phyloP scores from a whole-genome alignment of 805 yeast genomes.

The Metschnikowia baotianmanensis region DNA sequence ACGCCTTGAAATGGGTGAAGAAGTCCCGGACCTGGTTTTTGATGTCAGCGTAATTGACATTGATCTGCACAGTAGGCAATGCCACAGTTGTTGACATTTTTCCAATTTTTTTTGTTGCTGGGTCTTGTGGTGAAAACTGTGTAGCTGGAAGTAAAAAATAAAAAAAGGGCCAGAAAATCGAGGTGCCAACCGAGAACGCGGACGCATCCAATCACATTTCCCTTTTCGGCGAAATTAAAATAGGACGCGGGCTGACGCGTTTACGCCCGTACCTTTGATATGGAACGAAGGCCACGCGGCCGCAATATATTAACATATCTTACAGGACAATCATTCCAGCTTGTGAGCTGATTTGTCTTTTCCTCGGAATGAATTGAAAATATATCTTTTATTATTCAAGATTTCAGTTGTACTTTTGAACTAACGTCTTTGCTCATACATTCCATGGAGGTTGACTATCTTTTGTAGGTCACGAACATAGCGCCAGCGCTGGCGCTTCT shows the following conservation, averaged over 20 bases:
- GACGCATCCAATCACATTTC: conserved; percentile 15
- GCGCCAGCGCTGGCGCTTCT: too few species aligned
- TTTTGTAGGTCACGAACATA: too few species aligned
- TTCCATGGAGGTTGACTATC: too few species aligned
- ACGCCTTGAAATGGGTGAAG: conserved; percentile 59
- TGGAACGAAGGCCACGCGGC: too few species aligned
- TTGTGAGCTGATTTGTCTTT: too few species aligned
- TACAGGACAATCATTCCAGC: too few species aligned
- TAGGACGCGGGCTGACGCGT: conserved; percentile 7
- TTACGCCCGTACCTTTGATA: neutral
- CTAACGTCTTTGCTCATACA: too few species aligned
- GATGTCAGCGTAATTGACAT: conserved; percentile 71
- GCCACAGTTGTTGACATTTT: conserved; percentile 26
- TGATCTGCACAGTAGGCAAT: conserved; percentile 64
- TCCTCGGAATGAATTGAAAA: too few species aligned
- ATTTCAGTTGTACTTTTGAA: too few species aligned
- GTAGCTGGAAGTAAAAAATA: neutral
- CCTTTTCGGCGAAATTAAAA: conserved; percentile 14
- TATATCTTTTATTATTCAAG: too few species aligned
- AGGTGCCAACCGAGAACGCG: conserved; percentile 3
- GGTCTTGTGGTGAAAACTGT: neutral
- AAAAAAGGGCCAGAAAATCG: neutral
- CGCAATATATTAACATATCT: too few species aligned
- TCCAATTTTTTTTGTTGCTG: neutral
- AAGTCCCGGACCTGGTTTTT: conserved; percentile 60